phyloP scores from a whole-genome alignment of 2,329 filamentous ascomycete genomes.

The Chaetoscypha palmicola region DNA sequence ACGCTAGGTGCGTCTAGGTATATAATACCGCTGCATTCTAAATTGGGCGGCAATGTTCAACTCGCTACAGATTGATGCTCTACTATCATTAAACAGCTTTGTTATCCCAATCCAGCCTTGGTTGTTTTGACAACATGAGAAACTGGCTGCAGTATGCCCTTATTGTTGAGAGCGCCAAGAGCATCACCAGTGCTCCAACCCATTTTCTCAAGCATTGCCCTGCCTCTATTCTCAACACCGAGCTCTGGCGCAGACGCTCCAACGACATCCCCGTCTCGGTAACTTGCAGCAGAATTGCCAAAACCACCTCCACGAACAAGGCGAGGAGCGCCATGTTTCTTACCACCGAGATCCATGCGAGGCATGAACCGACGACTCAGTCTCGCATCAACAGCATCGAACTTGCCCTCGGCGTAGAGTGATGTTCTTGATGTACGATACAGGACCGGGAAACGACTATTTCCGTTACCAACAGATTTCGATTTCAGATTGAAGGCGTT shows the following conservation, averaged over 20 bases:
- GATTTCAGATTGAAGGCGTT: slow-evolving; percentile 72
- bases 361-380: slow-evolving; percentile 49
- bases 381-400: slow-evolving; percentile 41
- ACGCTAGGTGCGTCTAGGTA: too few relatives aligned
- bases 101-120: slow-evolving; percentile 71
- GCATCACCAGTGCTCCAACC: slow-evolving; percentile 86
- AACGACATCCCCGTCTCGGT: slow-evolving; percentile 81
- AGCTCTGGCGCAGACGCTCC: slow-evolving; percentile 81
- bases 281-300: slow-evolving; percentile 42
- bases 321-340: slow-evolving; percentile 30
- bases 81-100: too few relatives aligned
- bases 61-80: too few relatives aligned
- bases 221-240: slow-evolving; percentile 72
- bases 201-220: slow-evolving; percentile 92
- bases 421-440: slow-evolving; percentile 65
- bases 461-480: slow-evolving; percentile 70
- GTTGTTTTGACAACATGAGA: slow-evolving; percentile 79
- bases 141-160: slow-evolving; percentile 82
- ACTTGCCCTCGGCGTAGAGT: slow-evolving; percentile 50
- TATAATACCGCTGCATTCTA: too few relatives aligned
- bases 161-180: slow-evolving; percentile 73
- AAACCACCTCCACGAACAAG: slow-evolving; percentile 30
- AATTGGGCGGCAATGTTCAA: too few relatives aligned
- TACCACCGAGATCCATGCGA: slow-evolving; percentile 40
- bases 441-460: slow-evolving; percentile 67